Percentiles rank a stretch among this genome's conserved stretches.
Conservation (phyloP, 352 stramenopile species). For the Blastocystis sp. region DNA sequence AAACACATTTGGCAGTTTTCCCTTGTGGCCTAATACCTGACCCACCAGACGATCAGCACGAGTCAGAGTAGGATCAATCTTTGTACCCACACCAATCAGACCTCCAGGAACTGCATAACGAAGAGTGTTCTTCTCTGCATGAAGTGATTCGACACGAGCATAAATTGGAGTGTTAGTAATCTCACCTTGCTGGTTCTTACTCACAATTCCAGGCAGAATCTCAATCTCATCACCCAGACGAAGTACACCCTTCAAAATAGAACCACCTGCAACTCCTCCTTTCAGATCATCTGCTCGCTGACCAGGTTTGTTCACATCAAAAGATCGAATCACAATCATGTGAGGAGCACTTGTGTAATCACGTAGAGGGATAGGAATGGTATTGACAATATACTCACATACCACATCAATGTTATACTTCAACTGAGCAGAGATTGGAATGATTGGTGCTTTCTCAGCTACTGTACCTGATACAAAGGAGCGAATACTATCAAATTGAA, state of each 20-base stretch:
- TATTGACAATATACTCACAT: slow-evolving; percentile 97
- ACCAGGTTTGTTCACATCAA: slow-evolving; percentile 99
- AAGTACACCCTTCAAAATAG: slow-evolving; percentile 91
- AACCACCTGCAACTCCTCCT: slow-evolving; percentile 79
- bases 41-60: slow-evolving; percentile 96
- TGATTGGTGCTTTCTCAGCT: slow-evolving; percentile 92
- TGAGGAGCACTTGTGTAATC: slow-evolving; percentile 94
- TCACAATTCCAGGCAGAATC: slow-evolving; percentile 95
- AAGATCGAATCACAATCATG: slow-evolving; percentile 98
- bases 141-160: slow-evolving; percentile 87
- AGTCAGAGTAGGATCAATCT: slow-evolving; percentile 96
- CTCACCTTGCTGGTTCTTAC: slow-evolving; percentile 87
- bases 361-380: slow-evolving; percentile 89
- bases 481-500: slow-evolving; percentile 84
- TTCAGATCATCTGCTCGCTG: slow-evolving; percentile 91
- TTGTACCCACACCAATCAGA: slow-evolving; percentile 97
- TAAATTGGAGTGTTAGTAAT: slow-evolving; percentile 76
- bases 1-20: slow-evolving; percentile 93
- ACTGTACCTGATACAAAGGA: slow-evolving; percentile 73
- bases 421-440: slow-evolving; percentile 96
- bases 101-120: slow-evolving; percentile 96
- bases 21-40: slow-evolving; percentile 85
- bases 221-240: slow-evolving; percentile 95
- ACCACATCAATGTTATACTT: slow-evolving; percentile 99
- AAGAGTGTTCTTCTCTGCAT: slow-evolving; percentile 97